Percentiles rank a stretch among this genome's conserved stretches.
These are phyloP conservation scores for Trematosphaeria pertusa DNA, from an alignment of 2,329 filamentous ascomycete genomes.

Conservation along the genomic window DNA sequence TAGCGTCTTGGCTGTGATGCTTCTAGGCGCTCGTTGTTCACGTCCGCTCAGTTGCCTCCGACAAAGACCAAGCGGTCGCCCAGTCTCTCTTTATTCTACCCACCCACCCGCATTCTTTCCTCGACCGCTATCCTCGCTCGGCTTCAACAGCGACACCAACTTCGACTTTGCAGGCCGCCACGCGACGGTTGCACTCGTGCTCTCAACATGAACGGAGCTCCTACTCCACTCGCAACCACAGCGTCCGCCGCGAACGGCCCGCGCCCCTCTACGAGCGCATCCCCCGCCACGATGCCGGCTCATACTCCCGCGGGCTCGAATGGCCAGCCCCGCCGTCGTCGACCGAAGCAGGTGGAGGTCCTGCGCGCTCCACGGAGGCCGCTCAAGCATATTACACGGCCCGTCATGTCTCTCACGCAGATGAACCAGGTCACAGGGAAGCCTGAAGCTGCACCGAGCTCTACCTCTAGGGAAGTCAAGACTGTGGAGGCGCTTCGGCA, in stretches of 20 bases:
- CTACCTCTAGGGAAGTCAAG: slow-evolving; percentile 16
- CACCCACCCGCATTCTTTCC: slow-evolving; percentile 7
- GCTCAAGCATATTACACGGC: slow-evolving; percentile 42
- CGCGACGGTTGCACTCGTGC: slow-evolving; percentile 16
- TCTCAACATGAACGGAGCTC: slow-evolving; percentile 24
- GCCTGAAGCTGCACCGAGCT: slow-evolving; percentile 13
- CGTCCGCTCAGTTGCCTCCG: neutral
- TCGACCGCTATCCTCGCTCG: neutral
- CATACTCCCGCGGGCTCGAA: slow-evolving; percentile 45
- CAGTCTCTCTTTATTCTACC: slow-evolving; percentile 2
- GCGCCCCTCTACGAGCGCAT: slow-evolving; percentile 18
- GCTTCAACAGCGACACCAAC: neutral
- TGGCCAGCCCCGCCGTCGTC: slow-evolving; percentile 44
- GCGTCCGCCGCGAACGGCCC: slow-evolving; percentile 14
- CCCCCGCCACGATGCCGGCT: slow-evolving; percentile 15
- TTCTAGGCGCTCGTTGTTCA: neutral
- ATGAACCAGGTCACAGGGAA: slow-evolving; percentile 36
- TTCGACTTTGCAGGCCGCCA: slow-evolving; percentile 2
- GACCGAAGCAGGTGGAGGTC: slow-evolving; percentile 43
- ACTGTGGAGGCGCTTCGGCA: slow-evolving; percentile 32
- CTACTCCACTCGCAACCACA: slow-evolving; percentile 11
- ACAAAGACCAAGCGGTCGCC: slow-evolving; percentile 8
- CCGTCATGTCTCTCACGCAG: slow-evolving; percentile 41
- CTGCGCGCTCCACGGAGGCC: slow-evolving; percentile 43
- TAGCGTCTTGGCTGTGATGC: slow-evolving; percentile 1